Evolutionary conservation across 1,139 yeast species (phyloP), one percentile per base, ranked within the genome.

Genomic region (Yamadazyma buinensis): DNA sequence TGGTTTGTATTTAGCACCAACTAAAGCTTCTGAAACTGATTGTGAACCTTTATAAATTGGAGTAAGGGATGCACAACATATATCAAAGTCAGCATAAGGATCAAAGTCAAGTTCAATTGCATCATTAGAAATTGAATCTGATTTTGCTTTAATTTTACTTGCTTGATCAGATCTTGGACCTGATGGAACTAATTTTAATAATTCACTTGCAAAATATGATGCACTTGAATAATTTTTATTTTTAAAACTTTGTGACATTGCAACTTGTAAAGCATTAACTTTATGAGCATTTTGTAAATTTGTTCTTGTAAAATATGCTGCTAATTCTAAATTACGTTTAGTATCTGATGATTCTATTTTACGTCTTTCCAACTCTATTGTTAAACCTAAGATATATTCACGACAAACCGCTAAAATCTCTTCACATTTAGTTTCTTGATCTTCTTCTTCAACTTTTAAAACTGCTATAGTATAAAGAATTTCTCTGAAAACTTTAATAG

Each of bases 121-220:
- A 64, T 94, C 97, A 38, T 80, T 77, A 1, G 95, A 85, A 41
- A 83, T 65, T 3, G 84, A 64, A 49, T 88, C 97, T 10, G 97
- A 80, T 52, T 77, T 81, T 14, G 79, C 70, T 63, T 85, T 85
- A 48, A 90, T 76, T 61, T 85, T 87, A 42, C 71, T 75, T 3
- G 97, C 97, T 60, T 84, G 90, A 37, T 88, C 96, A 14, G 95
- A 92, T 57, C 88, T 80, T 29, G 90, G 74, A 17, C 96, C 96
- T 14, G 75, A 57, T 1, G 81, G 54, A 34, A 77, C 75, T 36
- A 87, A 69, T 48, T 77, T 73, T 54, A 94, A 68, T 52, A 85
- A 81, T 60, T 87, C 90, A 23, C 75, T 71, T 1, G 98, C 98
- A 68, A 94, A 94, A 54, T 80, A 80, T 7, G 95, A 80, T 1